Conservation (phyloP, 192 early-diverging fungal species). For the Linderina pennispora region DNA sequence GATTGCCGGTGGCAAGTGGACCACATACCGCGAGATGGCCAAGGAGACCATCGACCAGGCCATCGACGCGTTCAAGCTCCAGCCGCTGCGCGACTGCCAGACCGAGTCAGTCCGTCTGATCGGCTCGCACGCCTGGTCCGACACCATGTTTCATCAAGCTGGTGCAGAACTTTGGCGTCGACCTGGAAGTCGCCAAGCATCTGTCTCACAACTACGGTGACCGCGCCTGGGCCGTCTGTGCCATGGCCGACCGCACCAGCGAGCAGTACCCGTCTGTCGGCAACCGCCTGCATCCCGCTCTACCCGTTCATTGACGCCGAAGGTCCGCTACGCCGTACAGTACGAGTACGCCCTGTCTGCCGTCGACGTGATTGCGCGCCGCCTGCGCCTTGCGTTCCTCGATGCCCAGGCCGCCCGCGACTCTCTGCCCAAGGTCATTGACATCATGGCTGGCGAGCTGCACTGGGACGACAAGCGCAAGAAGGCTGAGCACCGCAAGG, state of each 20-base stretch:
- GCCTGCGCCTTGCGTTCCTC: conserved; percentile 87
- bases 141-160: conserved; percentile 94
- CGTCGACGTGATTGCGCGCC: conserved; percentile 91
- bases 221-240: conserved; percentile 89
- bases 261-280: conserved; percentile 77
- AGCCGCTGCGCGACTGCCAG: conserved; percentile 62
- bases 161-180: conserved; percentile 93
- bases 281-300: conserved; percentile 61
- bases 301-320: conserved; percentile 96
- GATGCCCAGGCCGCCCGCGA: conserved; percentile 88
- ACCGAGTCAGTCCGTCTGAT: conserved; percentile 73
- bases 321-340: conserved; percentile 83
- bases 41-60: conserved; percentile 90
- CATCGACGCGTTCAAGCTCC: conserved; percentile 64
- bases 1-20: conserved; percentile 99
- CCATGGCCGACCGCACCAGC: conserved; percentile 68
- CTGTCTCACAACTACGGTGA: conserved; percentile 89
- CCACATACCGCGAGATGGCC: conserved; percentile 96
- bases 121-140: conserved; percentile 81
- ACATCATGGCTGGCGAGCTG: conserved; percentile 89
- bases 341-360: conserved; percentile 91
- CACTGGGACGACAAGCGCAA: conserved; percentile 66
- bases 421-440: conserved; percentile 76
- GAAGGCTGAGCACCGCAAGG: conserved; percentile 61
- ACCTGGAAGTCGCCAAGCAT: conserved; percentile 87